A percentile compares a stretch with the other conserved stretches of the same genome.
Conservation (phyloP, 2,329 filamentous ascomycete species). For the Fusarium goolgardi region DNA sequence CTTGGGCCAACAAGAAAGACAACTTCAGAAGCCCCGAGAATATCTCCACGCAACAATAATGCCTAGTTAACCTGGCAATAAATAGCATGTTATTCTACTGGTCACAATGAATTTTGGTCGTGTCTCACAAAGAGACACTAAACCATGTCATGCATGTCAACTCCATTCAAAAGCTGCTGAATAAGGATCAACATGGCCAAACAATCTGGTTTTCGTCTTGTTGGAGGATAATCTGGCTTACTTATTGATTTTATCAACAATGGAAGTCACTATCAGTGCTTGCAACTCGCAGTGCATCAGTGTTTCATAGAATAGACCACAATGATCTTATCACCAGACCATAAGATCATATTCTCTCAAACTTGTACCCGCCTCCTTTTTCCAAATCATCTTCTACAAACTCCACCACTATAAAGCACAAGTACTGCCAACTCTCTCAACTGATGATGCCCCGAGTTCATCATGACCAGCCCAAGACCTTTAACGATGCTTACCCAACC, state of each 20-base stretch:
- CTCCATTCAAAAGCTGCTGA: not conserved
- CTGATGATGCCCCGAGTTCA: not conserved
- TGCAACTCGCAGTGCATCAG: slow-evolving; percentile 6
- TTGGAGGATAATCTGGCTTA: not conserved
- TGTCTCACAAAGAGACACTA: not conserved
- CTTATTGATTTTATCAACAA: slow-evolving; percentile 8
- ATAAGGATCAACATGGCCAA: not conserved
- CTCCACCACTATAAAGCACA: not conserved
- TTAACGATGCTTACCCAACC: slow-evolving; percentile 15
- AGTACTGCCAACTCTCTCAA: not conserved
- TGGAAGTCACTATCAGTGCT: slow-evolving; percentile 13
- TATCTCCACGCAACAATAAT: not conserved
- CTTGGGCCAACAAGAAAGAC: slow-evolving; percentile 3
- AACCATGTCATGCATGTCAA: too few relatives aligned
- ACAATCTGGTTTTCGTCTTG: not conserved
- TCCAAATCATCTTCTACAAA: not conserved
- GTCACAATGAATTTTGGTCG: not conserved
- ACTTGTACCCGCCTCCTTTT: not conserved
- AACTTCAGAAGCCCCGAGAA: not conserved
- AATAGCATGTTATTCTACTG: not conserved
- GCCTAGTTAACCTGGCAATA: not conserved
- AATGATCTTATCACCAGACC: slow-evolving; percentile 9
- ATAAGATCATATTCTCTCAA: not conserved
- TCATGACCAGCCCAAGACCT: not conserved
- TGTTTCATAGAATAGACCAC: slow-evolving; percentile 5